These are phyloP conservation scores for Rhododendron simsii DNA, from an alignment of 148 eudicot species.

Conservation along the genomic window DNA sequence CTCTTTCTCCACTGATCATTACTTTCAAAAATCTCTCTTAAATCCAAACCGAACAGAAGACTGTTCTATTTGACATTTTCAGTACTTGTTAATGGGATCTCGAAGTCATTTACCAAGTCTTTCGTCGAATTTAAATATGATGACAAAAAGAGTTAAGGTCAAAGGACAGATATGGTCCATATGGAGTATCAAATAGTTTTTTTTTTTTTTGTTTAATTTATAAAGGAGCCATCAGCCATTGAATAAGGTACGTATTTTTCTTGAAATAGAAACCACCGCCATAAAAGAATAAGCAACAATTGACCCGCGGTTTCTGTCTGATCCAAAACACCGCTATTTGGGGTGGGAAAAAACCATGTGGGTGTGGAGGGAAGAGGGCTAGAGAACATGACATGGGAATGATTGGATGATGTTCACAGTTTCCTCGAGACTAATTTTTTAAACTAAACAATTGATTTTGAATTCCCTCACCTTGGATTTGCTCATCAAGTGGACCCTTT, in stretches of 20 bases:
- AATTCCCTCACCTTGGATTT: conserved; percentile 34
- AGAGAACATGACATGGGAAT: conserved; percentile 63
- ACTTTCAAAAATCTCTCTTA: too few relatives aligned
- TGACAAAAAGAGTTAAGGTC: too few relatives aligned
- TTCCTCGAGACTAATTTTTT: background rate
- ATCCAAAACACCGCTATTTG: background rate
- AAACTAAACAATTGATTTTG: conserved; percentile 5
- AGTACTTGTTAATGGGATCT: too few relatives aligned
- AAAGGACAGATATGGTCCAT: background rate
- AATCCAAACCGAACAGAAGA: too few relatives aligned
- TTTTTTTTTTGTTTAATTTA: too few relatives aligned
- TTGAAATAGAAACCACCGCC: background rate
- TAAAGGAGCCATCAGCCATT: background rate
- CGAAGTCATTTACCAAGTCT: too few relatives aligned
- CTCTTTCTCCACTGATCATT: too few relatives aligned
- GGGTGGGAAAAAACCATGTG: background rate
- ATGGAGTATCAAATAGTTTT: too few relatives aligned
- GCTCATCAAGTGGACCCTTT: conserved; percentile 17
- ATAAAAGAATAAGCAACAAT: too few relatives aligned
- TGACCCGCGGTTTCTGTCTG: background rate
- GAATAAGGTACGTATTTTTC: background rate
- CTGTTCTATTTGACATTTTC: too few relatives aligned
- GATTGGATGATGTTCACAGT: conserved; percentile 16
- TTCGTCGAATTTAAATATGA: too few relatives aligned
- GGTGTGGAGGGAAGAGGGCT: conserved; percentile 19